These are phyloP conservation scores for Lathyrus oleraceus DNA, from an alignment of 306 rosid genomes.

Conservation along the genomic window DNA sequence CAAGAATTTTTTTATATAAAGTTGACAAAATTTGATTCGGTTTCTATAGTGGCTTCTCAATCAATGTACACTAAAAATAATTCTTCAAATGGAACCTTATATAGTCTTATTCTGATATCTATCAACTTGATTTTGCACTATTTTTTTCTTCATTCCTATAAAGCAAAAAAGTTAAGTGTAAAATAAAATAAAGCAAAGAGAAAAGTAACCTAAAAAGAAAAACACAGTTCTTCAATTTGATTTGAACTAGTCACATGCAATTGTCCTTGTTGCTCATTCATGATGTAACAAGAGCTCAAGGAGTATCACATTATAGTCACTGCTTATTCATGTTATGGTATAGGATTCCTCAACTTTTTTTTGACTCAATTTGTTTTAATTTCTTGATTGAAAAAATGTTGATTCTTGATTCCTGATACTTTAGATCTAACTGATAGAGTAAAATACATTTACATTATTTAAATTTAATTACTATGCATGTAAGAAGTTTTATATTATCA, in stretches of 20 bases:
- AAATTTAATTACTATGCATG: too few species aligned
- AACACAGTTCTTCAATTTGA: constrained; percentile 1
- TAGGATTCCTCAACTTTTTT: constrained; percentile 30
- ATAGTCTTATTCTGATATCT: constrained; percentile 24
- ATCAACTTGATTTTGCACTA: constrained; percentile 19
- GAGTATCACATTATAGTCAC: not conserved
- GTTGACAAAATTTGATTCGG: constrained; percentile 13
- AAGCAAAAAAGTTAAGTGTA: not conserved
- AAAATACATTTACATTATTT: too few species aligned
- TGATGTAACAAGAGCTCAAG: constrained; percentile 14
- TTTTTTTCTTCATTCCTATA: constrained; percentile 12
- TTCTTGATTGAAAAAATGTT: too few species aligned
- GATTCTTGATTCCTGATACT: too few species aligned
- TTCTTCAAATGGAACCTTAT: constrained; percentile 32
- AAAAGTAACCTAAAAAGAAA: constrained; percentile 12
- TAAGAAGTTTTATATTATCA: too few species aligned
- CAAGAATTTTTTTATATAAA: constrained; percentile 13
- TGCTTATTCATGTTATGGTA: constrained; percentile 29
- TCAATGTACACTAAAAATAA: constrained; percentile 34
- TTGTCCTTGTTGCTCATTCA: constrained; percentile 35
- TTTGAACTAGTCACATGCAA: constrained; percentile 26
- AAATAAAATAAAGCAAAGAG: not conserved
- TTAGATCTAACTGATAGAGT: too few species aligned
- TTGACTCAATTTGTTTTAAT: not conserved
- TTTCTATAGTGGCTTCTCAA: constrained; percentile 30